Conservation (phyloP, 148 eudicot genomes). For the Hydrangea macrophylla region DNA sequence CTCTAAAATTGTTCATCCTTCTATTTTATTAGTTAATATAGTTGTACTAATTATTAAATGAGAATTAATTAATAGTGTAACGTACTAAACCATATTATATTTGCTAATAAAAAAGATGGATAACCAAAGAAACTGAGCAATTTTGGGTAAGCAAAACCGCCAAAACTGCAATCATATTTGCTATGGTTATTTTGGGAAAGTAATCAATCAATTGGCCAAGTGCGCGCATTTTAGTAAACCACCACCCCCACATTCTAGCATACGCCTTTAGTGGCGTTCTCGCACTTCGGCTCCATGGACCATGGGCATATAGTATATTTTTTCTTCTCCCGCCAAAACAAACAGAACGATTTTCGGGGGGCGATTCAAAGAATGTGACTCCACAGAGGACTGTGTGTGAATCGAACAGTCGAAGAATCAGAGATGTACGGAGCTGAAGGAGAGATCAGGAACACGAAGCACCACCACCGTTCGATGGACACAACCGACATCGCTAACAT, state of each 20-base stretch:
- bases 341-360: not conserved
- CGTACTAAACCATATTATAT: too few species aligned
- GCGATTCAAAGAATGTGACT: not conserved
- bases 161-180: too few species aligned
- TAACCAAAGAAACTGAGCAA: too few species aligned
- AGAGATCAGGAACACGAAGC: constrained; percentile 29
- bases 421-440: constrained; percentile 20
- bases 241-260: not conserved
- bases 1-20: too few species aligned
- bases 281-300: too few species aligned
- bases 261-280: not conserved
- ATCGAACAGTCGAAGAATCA: not conserved
- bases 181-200: too few species aligned
- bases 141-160: too few species aligned
- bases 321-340: constrained; percentile 18
- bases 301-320: too few species aligned
- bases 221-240: not conserved
- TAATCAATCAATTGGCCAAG: not conserved
- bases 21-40: too few species aligned
- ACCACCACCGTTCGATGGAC: constrained; percentile 16
- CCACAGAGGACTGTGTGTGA: not conserved
- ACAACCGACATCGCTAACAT: constrained; percentile 33
- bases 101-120: too few species aligned
- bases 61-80: too few species aligned
- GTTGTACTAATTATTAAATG: too few species aligned